Evolutionary conservation across 139 green algal genomes (phyloP).

Genomic region (Chlamydomonas eustigma): DNA sequence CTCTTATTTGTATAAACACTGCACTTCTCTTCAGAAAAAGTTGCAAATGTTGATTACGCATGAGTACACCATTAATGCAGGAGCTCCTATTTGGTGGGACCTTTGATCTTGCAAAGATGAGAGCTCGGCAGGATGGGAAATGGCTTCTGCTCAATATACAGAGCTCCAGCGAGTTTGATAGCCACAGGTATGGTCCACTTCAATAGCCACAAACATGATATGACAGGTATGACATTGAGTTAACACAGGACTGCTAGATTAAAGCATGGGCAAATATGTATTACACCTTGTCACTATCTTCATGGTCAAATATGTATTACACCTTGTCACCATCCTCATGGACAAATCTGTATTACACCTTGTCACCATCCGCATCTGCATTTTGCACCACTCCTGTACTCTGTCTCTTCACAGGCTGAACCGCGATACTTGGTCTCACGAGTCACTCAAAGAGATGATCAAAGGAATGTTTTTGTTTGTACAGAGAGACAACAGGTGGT

Average conservation of each 20-base stretch:
- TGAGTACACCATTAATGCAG: no score
- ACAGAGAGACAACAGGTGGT: neutral
- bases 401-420: slow-evolving; percentile 64
- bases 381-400: neutral
- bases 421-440: slow-evolving; percentile 77
- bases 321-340: no score
- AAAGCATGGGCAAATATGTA: no score
- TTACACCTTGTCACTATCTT: no score
- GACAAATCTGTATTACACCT: neutral
- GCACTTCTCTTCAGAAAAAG: no score
- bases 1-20: no score
- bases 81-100: slow-evolving; percentile 57
- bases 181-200: slow-evolving; percentile 9
- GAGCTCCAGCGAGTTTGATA: slow-evolving; percentile 67
- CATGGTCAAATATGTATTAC: no score
- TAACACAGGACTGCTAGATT: no score
- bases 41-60: no score
- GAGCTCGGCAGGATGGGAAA: slow-evolving; percentile 30
- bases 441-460: slow-evolving; percentile 60
- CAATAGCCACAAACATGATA: no score
- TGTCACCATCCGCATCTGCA: neutral
- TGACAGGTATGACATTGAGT: no score
- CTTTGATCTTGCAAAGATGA: slow-evolving; percentile 53
- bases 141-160: slow-evolving; percentile 88
- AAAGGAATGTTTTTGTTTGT: slow-evolving; percentile 13